Evolutionary conservation across 2,329 filamentous ascomycete genomes (phyloP).

Genomic region (Cercospora beticola): DNA sequence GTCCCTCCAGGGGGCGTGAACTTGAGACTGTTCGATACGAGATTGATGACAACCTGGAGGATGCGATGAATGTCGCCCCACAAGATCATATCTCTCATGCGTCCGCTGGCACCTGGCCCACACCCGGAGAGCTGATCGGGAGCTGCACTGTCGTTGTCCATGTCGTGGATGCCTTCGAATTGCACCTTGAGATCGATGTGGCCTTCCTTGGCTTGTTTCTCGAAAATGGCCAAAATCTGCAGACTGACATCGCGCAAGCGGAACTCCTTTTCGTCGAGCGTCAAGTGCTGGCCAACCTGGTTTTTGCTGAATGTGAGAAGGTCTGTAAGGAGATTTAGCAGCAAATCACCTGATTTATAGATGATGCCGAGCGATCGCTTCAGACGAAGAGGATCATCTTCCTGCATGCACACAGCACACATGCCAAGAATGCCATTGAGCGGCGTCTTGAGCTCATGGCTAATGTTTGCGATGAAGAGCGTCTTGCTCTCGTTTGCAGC

Average conservation of each 20-base stretch:
- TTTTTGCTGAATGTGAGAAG: conserved; percentile 92
- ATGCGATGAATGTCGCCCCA: conserved; percentile 94
- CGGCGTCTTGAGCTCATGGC: conserved; percentile 84
- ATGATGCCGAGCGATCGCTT: conserved; percentile 83
- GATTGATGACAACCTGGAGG: conserved; percentile 87
- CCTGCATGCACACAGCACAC: conserved; percentile 89
- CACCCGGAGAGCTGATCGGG: conserved; percentile 9
- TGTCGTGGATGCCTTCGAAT: conserved; percentile 59
- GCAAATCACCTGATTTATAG: conserved; percentile 81
- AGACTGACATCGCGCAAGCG: conserved; percentile 77
- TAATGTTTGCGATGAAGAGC: conserved; percentile 93
- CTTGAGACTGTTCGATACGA: conserved; percentile 89
- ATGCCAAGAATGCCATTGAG: conserved; percentile 94
- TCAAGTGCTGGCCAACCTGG: conserved; percentile 82
- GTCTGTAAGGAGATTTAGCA: conserved; percentile 85
- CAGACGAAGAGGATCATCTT: conserved; percentile 73
- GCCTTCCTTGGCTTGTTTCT: conserved; percentile 81
- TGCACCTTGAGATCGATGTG: conserved; percentile 70
- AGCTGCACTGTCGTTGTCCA: conserved; percentile 27
- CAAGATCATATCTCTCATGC: conserved; percentile 79
- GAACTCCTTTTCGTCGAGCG: conserved; percentile 82
- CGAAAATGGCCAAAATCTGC: conserved; percentile 82
- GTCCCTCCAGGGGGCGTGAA: conserved; percentile 78
- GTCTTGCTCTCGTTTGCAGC: conserved; percentile 98
- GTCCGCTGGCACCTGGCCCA: conserved; percentile 56